Conservation (phyloP, 2,329 filamentous ascomycete species). For the Botrytis porri region DNA sequence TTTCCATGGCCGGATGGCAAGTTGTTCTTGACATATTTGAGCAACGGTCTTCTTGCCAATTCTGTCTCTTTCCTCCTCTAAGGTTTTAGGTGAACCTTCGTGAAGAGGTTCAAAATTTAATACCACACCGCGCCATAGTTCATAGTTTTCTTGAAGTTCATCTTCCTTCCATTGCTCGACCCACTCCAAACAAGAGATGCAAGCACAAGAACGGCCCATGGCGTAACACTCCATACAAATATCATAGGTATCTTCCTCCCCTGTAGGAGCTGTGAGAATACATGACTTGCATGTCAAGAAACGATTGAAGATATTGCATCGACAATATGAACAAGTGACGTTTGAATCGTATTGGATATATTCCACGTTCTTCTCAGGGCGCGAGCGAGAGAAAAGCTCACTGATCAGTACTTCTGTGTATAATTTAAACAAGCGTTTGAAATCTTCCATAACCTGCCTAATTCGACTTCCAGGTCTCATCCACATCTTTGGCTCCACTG, state of each 20-base stretch:
- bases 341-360: constrained; percentile 82
- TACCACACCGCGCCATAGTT: constrained; percentile 76
- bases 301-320: constrained; percentile 94
- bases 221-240: constrained; percentile 97
- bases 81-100: constrained; percentile 65
- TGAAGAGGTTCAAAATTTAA: constrained; percentile 68
- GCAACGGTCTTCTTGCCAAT: constrained; percentile 76
- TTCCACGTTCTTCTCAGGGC: constrained; percentile 66
- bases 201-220: constrained; percentile 93
- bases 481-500: constrained; percentile 44
- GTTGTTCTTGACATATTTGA: constrained; percentile 89
- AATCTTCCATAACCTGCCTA: constrained; percentile 75
- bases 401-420: constrained; percentile 78
- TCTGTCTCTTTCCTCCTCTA: constrained; percentile 66
- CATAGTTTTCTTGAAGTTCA: constrained; percentile 73
- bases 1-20: constrained; percentile 75
- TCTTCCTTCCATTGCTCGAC: constrained; percentile 91
- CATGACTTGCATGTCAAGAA: constrained; percentile 92
- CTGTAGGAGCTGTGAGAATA: constrained; percentile 61
- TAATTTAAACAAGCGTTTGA: constrained; percentile 73
- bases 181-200: constrained; percentile 82
- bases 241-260: constrained; percentile 85
- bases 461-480: constrained; percentile 43
- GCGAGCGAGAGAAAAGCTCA: constrained; percentile 73
- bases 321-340: constrained; percentile 92